Evolutionary conservation across 805 yeast species (phyloP).

Genomic region (Nakazawaea holstii): DNA sequence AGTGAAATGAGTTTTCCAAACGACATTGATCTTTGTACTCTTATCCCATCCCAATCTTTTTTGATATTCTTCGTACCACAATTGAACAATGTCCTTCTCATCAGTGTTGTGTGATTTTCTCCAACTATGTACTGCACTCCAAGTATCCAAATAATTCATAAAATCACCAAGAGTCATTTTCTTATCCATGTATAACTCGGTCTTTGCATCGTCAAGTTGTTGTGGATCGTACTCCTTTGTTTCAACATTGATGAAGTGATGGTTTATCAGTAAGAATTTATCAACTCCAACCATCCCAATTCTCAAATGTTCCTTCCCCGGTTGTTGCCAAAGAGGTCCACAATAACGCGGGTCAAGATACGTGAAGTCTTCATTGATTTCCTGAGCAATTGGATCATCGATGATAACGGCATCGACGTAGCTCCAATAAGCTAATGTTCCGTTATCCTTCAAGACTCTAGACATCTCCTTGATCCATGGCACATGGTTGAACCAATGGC

Average conservation of each 20-base stretch:
- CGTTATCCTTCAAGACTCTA: constrained; percentile 38
- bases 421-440: constrained; percentile 73
- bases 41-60: constrained; percentile 39
- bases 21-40: constrained; percentile 34
- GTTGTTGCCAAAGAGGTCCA: constrained; percentile 44
- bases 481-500: constrained; percentile 70
- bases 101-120: constrained; percentile 14
- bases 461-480: constrained; percentile 45
- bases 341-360: constrained; percentile 42
- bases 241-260: constrained; percentile 20
- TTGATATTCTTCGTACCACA: constrained; percentile 16
- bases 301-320: constrained; percentile 37
- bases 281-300: constrained; percentile 25
- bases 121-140: constrained; percentile 22
- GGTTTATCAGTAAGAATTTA: constrained; percentile 14
- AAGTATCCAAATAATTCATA: constrained; percentile 18
- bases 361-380: constrained; percentile 42
- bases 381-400: constrained; percentile 46
- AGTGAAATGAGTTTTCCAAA: constrained; percentile 53
- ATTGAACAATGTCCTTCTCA: constrained; percentile 14
- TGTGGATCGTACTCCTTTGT: constrained; percentile 24
- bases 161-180: constrained; percentile 15
- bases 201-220: background rate
- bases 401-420: constrained; percentile 59
- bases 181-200: constrained; percentile 17